Evolutionary conservation across 1,284 basidiomycete genomes (phyloP).

Genomic region (Marasmius oreades): DNA sequence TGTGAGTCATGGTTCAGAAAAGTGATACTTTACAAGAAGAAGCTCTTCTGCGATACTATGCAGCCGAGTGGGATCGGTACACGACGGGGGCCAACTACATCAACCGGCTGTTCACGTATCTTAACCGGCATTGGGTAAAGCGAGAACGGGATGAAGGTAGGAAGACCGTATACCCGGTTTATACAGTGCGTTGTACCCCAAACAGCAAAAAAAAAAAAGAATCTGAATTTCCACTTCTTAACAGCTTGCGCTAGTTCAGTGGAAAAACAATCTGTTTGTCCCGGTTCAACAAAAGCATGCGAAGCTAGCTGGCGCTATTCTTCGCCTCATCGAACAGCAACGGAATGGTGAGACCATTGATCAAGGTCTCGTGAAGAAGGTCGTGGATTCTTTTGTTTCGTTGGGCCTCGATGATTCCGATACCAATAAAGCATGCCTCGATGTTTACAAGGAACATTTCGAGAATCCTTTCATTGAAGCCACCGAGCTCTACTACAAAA

Average conservation of each 20-base stretch:
- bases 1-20: conserved; percentile 34
- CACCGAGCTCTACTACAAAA: conserved; percentile 89
- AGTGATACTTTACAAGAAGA: conserved; percentile 78
- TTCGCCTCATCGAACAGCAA: conserved; percentile 90
- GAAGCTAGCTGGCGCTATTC: conserved; percentile 85
- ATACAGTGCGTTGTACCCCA: conserved; percentile 70
- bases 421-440: conserved; percentile 88
- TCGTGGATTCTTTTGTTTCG: conserved; percentile 95
- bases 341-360: conserved; percentile 95
- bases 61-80: conserved; percentile 92
- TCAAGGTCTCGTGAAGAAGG: conserved; percentile 91
- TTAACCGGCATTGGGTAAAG: conserved; percentile 99
- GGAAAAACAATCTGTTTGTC: conserved; percentile 91
- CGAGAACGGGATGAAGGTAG: conserved; percentile 97
- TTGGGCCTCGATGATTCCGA: conserved; percentile 92
- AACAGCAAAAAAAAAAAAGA: conserved; percentile 1
- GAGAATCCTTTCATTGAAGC: conserved; percentile 86
- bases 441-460: conserved; percentile 93
- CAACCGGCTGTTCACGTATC: conserved; percentile 93
- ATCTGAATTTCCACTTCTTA: conserved; percentile 2
- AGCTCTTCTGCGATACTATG: conserved; percentile 89
- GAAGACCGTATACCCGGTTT: conserved; percentile 93
- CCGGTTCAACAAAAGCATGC: conserved; percentile 79
- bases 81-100: conserved; percentile 96
- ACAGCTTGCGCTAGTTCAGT: conserved; percentile 92